Evolutionary conservation across 1,139 yeast genomes (phyloP).

Genomic region (Suhomyces kunorum): DNA sequence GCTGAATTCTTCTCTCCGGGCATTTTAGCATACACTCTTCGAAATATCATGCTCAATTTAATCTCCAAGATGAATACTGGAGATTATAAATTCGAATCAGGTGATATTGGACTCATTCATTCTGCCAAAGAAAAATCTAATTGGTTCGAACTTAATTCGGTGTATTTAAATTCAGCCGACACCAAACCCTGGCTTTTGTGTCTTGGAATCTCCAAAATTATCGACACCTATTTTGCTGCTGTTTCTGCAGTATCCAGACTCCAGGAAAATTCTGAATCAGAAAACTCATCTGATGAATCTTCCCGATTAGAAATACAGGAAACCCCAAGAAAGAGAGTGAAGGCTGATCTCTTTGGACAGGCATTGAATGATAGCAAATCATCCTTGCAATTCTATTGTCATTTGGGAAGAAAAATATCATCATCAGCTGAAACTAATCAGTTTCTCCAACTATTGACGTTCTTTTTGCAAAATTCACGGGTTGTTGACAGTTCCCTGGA

Average conservation of each 20-base stretch:
- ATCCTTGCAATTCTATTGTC: constrained; percentile 1
- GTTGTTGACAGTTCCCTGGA: not conserved
- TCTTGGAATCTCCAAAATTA: constrained; percentile 31
- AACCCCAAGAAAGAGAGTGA: constrained; percentile 4
- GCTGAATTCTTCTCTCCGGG: not conserved
- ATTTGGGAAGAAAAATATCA: not conserved
- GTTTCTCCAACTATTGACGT: constrained; percentile 34
- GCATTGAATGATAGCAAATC: not conserved
- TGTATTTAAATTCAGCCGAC: constrained; percentile 25
- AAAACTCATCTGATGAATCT: not conserved
- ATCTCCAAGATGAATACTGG: constrained; percentile 19
- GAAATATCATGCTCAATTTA: constrained; percentile 13
- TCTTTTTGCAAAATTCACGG: constrained; percentile 21
- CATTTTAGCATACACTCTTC: not conserved
- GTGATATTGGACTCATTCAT: constrained; percentile 24
- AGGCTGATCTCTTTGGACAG: not conserved
- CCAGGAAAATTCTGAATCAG: not conserved
- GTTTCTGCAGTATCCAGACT: no score
- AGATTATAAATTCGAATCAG: constrained; percentile 21
- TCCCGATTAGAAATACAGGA: constrained; percentile 1
- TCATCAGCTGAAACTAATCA: constrained; percentile 18
- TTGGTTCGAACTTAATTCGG: constrained; percentile 34
- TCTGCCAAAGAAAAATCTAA: constrained; percentile 13
- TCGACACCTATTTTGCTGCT: constrained; percentile 29
- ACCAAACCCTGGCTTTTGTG: constrained; percentile 36